These are phyloP conservation scores for Poronia punctata DNA, from an alignment of 495 filamentous ascomycete species.

Conservation along the genomic window DNA sequence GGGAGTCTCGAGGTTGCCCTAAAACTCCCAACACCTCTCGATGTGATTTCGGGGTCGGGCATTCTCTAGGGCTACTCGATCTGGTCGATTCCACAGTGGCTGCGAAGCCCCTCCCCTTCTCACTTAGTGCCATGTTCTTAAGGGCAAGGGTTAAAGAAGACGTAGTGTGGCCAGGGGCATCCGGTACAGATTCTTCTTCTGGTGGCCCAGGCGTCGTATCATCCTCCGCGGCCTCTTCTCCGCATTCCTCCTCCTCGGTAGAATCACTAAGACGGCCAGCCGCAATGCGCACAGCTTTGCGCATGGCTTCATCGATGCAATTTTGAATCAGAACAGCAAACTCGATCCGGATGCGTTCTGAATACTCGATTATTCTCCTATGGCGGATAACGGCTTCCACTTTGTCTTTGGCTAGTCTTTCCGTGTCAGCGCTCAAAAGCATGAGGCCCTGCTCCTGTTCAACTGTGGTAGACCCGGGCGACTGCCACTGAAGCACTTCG, in stretches of 20 bases:
- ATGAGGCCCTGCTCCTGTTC: slow-evolving; percentile 91
- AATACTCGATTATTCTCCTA: slow-evolving; percentile 88
- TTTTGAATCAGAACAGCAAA: slow-evolving; percentile 87
- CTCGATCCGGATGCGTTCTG: slow-evolving; percentile 89
- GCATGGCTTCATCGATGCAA: slow-evolving; percentile 86
- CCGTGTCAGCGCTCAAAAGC: slow-evolving; percentile 81
- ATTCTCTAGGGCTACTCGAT: slow-evolving; percentile 87
- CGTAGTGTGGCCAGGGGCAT: slow-evolving; percentile 50
- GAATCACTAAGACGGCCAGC: slow-evolving; percentile 80
- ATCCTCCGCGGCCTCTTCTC: slow-evolving; percentile 26
- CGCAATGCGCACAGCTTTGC: slow-evolving; percentile 81
- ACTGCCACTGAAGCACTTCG: slow-evolving; percentile 93
- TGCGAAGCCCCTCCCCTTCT: slow-evolving; percentile 33
- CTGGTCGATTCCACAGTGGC: slow-evolving; percentile 49
- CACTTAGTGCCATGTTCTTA: slow-evolving; percentile 36
- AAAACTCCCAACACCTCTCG: slow-evolving; percentile 58
- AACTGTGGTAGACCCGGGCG: slow-evolving; percentile 80
- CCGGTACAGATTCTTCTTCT: slow-evolving; percentile 42
- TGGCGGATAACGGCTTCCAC: slow-evolving; percentile 89
- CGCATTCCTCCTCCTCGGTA: slow-evolving; percentile 46
- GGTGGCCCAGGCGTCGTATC: slow-evolving; percentile 21
- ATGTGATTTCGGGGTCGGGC: slow-evolving; percentile 83
- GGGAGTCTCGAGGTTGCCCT: slow-evolving; percentile 55
- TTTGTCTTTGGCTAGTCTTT: slow-evolving; percentile 72
- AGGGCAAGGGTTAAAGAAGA: slow-evolving; percentile 53